Conservation (phyloP, 1,284 basidiomycete genomes). For the Leccinum fallax region DNA sequence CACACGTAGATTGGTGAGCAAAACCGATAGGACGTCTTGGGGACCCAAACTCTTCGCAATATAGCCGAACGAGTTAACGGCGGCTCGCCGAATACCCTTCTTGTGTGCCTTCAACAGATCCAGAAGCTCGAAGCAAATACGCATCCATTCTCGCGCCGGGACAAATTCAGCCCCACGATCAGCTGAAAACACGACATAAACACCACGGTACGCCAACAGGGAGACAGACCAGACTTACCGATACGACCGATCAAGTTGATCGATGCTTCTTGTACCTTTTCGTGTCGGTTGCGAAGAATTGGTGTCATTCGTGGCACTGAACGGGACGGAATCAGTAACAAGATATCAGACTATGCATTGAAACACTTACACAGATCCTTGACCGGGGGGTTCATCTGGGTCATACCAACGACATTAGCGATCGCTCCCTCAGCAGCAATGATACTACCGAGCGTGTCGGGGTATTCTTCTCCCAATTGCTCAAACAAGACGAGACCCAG, state of each 20-base stretch:
- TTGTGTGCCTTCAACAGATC: slow-evolving; percentile 99
- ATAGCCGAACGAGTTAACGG: slow-evolving; percentile 99
- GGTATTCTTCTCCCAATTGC: slow-evolving; percentile 99
- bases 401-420: slow-evolving; percentile 99
- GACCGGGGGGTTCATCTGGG: slow-evolving; percentile 99
- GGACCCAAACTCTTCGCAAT: slow-evolving; percentile 99
- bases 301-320: slow-evolving; percentile 98
- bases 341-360: slow-evolving; percentile 4
- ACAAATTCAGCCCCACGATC: slow-evolving; percentile 99
- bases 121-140: slow-evolving; percentile 98
- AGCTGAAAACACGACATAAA: slow-evolving; percentile 49
- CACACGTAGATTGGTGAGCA: slow-evolving; percentile 95
- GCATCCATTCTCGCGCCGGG: slow-evolving; percentile 99
- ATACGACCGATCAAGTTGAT: slow-evolving; percentile 99
- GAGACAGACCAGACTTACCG: slow-evolving; percentile 46
- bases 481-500: slow-evolving; percentile 97
- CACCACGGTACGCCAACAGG: slow-evolving; percentile 5
- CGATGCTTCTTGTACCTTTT: slow-evolving; percentile 99
- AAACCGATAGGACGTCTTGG: slow-evolving; percentile 95
- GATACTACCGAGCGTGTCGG: slow-evolving; percentile 97
- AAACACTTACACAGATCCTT: slow-evolving; percentile 88
- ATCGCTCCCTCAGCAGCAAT: slow-evolving; percentile 98
- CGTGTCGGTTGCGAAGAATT: slow-evolving; percentile 97
- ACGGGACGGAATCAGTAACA: slow-evolving; percentile 10
- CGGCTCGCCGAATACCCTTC: slow-evolving; percentile 97